Conservation (phyloP, 352 stramenopile species). For the Phytophthora kernoviae region DNA sequence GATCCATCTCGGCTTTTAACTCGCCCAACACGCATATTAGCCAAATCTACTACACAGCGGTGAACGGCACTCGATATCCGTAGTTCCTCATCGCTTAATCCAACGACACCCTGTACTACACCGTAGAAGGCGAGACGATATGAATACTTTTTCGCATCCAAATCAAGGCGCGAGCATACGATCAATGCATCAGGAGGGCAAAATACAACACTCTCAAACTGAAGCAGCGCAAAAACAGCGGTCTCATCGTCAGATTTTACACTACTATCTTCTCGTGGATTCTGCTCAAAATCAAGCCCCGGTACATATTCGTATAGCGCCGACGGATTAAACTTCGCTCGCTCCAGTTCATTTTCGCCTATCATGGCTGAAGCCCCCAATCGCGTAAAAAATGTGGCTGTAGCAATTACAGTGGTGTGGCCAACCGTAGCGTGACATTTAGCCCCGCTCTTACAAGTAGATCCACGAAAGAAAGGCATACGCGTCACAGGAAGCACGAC, state of each 20-base stretch:
- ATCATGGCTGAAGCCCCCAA: constrained; percentile 6
- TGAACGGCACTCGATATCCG: constrained; percentile 12
- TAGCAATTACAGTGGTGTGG: constrained; percentile 75
- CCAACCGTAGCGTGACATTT: constrained; percentile 82
- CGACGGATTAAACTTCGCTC: constrained; percentile 38
- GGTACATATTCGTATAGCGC: constrained; percentile 55
- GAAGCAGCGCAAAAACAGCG: constrained; percentile 59
- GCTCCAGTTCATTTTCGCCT: neutral
- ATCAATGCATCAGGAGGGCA: constrained; percentile 56
- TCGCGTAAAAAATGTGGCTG: constrained; percentile 62
- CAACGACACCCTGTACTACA: constrained; percentile 46
- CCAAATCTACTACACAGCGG: constrained; percentile 26
- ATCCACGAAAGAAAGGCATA: constrained; percentile 61
- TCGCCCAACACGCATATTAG: constrained; percentile 54
- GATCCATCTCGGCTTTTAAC: constrained; percentile 64
- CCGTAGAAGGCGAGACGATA: constrained; percentile 84
- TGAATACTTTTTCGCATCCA: constrained; percentile 58
- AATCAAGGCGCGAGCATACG: constrained; percentile 78
- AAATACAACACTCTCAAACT: constrained; percentile 72
- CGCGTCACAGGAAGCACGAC: constrained; percentile 59
- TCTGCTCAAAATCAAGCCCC: constrained; percentile 24
- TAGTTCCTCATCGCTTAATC: constrained; percentile 18
- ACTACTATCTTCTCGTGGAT: neutral
- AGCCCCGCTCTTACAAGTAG: constrained; percentile 54
- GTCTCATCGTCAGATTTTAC: neutral